Conservation (phyloP, 306 rosid genomes). For the Dicorynia guianensis region DNA sequence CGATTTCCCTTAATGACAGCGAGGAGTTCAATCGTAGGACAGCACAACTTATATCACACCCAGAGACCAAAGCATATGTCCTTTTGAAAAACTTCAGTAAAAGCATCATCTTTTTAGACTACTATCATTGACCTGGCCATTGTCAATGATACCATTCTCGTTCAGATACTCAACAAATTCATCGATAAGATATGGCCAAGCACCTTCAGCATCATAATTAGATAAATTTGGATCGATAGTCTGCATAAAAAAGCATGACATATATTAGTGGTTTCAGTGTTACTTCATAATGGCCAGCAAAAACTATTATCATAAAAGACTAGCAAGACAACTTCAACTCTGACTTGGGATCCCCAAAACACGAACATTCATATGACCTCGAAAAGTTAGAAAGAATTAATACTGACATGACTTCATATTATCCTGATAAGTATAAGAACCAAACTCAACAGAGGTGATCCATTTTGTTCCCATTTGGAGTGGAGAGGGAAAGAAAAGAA, state of each 20-base stretch:
- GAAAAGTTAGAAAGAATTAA: no score
- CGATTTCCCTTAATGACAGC: constrained; percentile 22
- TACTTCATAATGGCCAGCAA: neutral
- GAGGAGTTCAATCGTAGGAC: constrained; percentile 37
- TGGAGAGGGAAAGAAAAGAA: no score
- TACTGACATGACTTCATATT: no score
- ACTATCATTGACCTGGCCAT: constrained; percentile 49
- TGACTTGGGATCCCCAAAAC: neutral
- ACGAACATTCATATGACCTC: no score
- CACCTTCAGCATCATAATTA: constrained; percentile 94
- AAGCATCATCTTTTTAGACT: constrained; percentile 49
- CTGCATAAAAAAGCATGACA: constrained; percentile 53
- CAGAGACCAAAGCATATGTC: constrained; percentile 28
- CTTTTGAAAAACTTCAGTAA: constrained; percentile 26
- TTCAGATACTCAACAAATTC: constrained; percentile 91
- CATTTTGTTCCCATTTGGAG: no score
- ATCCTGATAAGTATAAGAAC: no score
- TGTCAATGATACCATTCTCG: constrained; percentile 75
- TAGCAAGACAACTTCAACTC: neutral
- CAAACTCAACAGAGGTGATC: neutral
- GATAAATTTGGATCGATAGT: constrained; percentile 70
- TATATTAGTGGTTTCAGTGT: constrained; percentile 7
- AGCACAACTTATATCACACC: constrained; percentile 26
- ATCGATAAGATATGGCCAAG: constrained; percentile 98
- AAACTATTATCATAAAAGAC: neutral